Base-by-base conservation (phyloP, 2,329 filamentous ascomycete genomes). In the Ophiognomonia clavigignenti-juglandacearum region DNA sequence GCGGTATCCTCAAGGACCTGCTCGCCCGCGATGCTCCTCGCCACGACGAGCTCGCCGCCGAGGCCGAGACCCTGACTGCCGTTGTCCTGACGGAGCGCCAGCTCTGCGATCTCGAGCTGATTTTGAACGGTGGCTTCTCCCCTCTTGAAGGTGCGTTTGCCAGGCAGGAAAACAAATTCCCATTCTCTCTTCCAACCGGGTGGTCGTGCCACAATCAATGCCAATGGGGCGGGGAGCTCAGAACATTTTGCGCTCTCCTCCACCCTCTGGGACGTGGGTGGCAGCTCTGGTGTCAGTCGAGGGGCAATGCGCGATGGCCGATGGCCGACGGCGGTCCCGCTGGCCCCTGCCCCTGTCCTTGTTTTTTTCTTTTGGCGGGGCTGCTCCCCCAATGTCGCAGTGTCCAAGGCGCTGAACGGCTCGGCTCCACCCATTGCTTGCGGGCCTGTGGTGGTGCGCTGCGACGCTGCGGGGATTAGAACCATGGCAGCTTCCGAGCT, bases 111-210 rank as follows among this genome's bases (percentile, higher is more conserved):
- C 79, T 98, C 57, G 93, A 98, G 73, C 73, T 98, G 70, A 90
- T 98, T 63, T 83, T 98, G 69, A 97, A 90, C 69, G 93, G 93
- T 66, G 93, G 93, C 56, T 98, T 98, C 76, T 96, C 91, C 56
- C 93, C 93, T 50, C 82, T 98, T 34, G 92, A 98, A 82, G 93
- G 91, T 95, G 61, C 54, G 82, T 77, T n/a, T 36, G 40, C 11
- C 32, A 20, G 20, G 4, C n/a, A 14, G 20, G 4, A 20, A 32
- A 22, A 43, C 23, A n/a, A 14, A 8, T 27, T 10, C 14, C n/a
- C 4, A 4, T 20, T 19, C 20, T 5, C 1, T 34, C 27, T 36
- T n/a, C 39, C 9, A n/a, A 20, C 9, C 22, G 23, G 20, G 18
- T 14, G 6, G 29, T 11, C 8, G 16, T 7, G 9, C 19, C 35